phyloP scores from a whole-genome alignment of 768 basidiomycete genomes.

The Hygrocybe punicea region DNA sequence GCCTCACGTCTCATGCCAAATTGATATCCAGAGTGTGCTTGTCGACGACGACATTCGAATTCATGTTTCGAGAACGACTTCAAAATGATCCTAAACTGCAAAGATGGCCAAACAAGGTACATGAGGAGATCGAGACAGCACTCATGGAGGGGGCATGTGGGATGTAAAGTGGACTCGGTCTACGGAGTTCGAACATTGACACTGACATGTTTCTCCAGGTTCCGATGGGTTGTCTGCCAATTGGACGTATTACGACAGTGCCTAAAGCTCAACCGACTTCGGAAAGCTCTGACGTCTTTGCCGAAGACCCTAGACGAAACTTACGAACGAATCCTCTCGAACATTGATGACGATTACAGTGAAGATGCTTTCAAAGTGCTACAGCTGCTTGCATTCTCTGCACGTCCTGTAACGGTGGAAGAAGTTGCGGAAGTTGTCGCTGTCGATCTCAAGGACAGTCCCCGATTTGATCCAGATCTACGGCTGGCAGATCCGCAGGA shows the following conservation, averaged over 20 bases:
- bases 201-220: slow-evolving; percentile 12
- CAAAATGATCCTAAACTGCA: neutral
- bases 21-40: neutral
- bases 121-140: neutral
- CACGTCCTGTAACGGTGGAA: slow-evolving; percentile 13
- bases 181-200: neutral
- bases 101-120: neutral
- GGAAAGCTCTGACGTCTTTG: slow-evolving; percentile 13
- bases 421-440: slow-evolving; percentile 22
- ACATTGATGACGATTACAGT: slow-evolving; percentile 14
- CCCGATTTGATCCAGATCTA: slow-evolving; percentile 4
- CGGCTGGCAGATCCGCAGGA: slow-evolving; percentile 3
- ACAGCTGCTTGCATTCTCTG: slow-evolving; percentile 16
- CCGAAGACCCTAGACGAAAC: slow-evolving; percentile 12
- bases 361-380: slow-evolving; percentile 14
- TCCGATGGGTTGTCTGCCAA: slow-evolving; percentile 23
- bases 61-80: slow-evolving; percentile 1
- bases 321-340: slow-evolving; percentile 22
- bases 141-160: slow-evolving; percentile 6
- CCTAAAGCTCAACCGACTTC: slow-evolving; percentile 8
- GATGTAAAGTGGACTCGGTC: slow-evolving; percentile 7
- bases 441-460: slow-evolving; percentile 9
- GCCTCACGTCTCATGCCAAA: neutral
- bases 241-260: slow-evolving; percentile 17
- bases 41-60: slow-evolving; percentile 6